These are phyloP conservation scores for Cylindrotheca fusiformis DNA, from an alignment of 108 stramenopile genomes.

Conservation along the genomic window DNA sequence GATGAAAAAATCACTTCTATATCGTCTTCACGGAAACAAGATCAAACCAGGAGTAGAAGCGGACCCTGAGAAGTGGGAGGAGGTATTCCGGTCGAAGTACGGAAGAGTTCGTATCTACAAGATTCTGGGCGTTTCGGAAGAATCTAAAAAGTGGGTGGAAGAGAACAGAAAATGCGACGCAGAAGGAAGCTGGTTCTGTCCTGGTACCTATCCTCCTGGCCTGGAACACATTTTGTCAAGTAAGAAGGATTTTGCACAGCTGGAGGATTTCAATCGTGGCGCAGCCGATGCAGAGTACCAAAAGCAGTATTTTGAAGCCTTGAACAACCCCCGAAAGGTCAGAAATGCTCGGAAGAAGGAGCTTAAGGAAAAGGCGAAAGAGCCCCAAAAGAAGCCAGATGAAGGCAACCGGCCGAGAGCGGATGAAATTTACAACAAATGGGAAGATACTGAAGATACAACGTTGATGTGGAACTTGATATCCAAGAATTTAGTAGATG, in stretches of 20 bases:
- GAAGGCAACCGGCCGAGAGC: conserved; percentile 33
- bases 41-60: conserved; percentile 76
- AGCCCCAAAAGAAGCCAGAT: conserved; percentile 12
- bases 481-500: conserved; percentile 50
- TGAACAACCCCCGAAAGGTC: conserved; percentile 69
- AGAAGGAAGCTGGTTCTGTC: conserved; percentile 89
- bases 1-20: conserved; percentile 90
- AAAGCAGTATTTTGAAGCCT: conserved; percentile 81
- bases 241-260: conserved; percentile 88
- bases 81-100: conserved; percentile 93
- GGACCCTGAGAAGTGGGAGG: conserved; percentile 69
- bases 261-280: conserved; percentile 91
- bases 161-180: conserved; percentile 82
- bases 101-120: conserved; percentile 98
- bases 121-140: conserved; percentile 74
- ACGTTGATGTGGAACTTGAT: conserved; percentile 88
- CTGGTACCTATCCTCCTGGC: conserved; percentile 87
- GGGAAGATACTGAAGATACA: conserved; percentile 83
- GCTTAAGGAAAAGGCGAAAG: conserved; percentile 26
- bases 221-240: conserved; percentile 57
- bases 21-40: conserved; percentile 86
- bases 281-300: conserved; percentile 79
- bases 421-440: conserved; percentile 69
- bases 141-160: conserved; percentile 83
- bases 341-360: conserved; percentile 42